Evolutionary conservation across 192 early-diverging fungal genomes (phyloP).

Genomic region (Backusella circina): DNA sequence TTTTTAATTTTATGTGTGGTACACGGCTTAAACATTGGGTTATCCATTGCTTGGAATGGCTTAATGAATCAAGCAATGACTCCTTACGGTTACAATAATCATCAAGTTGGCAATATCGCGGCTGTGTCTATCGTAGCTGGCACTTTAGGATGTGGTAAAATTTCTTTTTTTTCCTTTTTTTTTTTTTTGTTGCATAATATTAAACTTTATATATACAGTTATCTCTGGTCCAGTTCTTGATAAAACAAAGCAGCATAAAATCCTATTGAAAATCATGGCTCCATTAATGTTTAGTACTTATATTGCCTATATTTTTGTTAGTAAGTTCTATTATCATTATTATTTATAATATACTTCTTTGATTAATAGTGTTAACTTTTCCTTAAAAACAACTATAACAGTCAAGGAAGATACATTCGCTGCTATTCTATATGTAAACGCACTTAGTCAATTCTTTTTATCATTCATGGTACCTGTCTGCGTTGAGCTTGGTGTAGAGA

Average conservation of each 20-base stretch:
- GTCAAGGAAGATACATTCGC: slow-evolving; percentile 22
- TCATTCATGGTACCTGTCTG: slow-evolving; percentile 30
- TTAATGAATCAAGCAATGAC: slow-evolving; percentile 31
- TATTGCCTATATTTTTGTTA: slow-evolving; percentile 20
- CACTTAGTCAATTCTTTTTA: slow-evolving; percentile 28
- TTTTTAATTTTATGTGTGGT: slow-evolving; percentile 29
- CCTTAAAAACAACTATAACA: neutral
- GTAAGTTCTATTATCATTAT: slow-evolving; percentile 14
- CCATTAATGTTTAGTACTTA: slow-evolving; percentile 24
- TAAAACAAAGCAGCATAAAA: slow-evolving; percentile 29
- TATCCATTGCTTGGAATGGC: slow-evolving; percentile 26
- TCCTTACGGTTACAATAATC: slow-evolving; percentile 34
- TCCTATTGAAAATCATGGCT: slow-evolving; percentile 23
- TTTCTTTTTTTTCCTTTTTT: neutral
- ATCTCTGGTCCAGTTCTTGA: slow-evolving; percentile 30
- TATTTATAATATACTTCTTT: neutral
- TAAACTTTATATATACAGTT: slow-evolving; percentile 3
- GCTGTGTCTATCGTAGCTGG: slow-evolving; percentile 28
- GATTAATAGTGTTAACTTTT: neutral
- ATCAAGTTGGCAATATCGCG: slow-evolving; percentile 28
- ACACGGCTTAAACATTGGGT: slow-evolving; percentile 31
- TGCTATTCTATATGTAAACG: slow-evolving; percentile 17
- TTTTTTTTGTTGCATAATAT: neutral
- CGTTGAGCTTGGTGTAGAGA: slow-evolving; percentile 27
- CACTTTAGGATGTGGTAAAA: slow-evolving; percentile 33